Percentiles rank a stretch among this genome's conserved stretches.
These are phyloP conservation scores for Picea sitchensis DNA, from an alignment of 75 land plant genomes.

Conservation along the genomic window DNA sequence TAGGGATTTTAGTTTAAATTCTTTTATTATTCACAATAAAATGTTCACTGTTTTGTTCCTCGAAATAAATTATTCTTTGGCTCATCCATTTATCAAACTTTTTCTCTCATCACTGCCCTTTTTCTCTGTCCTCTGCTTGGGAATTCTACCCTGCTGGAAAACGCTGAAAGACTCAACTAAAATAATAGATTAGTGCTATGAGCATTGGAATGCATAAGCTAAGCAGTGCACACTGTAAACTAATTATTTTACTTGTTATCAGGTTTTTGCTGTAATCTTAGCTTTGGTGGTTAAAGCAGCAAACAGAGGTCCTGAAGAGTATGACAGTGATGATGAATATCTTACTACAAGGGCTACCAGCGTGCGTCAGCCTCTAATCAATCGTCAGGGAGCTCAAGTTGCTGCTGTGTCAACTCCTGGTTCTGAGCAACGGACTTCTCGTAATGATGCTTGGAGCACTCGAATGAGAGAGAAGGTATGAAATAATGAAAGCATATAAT, in stretches of 20 bases:
- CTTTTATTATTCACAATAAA: neutral
- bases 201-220: neutral
- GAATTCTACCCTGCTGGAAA: neutral
- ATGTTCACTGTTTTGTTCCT: conserved; percentile 1
- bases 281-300: conserved; percentile 72
- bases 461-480: conserved; percentile 94
- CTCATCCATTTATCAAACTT: neutral
- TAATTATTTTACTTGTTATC: conserved; percentile 12
- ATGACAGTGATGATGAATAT: conserved; percentile 97
- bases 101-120: neutral
- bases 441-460: conserved; percentile 96
- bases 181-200: neutral
- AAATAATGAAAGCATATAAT: conserved; percentile 6
- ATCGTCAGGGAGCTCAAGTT: conserved; percentile 50
- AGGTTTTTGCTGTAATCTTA: conserved; percentile 79
- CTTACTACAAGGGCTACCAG: conserved; percentile 36
- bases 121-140: neutral
- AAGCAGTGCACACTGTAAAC: neutral
- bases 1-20: neutral
- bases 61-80: neutral
- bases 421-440: conserved; percentile 56
- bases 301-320: conserved; percentile 46
- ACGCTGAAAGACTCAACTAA: neutral
- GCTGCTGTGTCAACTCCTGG: conserved; percentile 54
- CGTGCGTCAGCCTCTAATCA: conserved; percentile 72